phyloP scores from a whole-genome alignment of 1,139 yeast species.

The Arxiozyma bovina region DNA sequence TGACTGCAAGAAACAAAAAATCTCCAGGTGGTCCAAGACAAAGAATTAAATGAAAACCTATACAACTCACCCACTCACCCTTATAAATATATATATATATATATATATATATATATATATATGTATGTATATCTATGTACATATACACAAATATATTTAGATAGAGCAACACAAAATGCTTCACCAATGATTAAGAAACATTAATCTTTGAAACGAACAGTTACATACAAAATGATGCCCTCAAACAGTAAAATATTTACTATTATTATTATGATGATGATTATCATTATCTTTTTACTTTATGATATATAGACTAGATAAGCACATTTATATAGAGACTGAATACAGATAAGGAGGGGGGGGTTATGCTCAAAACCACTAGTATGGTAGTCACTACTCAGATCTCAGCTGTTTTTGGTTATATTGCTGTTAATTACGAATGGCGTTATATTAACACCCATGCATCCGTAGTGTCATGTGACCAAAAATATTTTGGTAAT shows the following conservation, averaged over 20 bases:
- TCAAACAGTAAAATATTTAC: too few species aligned
- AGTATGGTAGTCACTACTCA: too few species aligned
- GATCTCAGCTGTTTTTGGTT: background rate
- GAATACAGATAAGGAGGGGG: too few species aligned
- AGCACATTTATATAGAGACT: too few species aligned
- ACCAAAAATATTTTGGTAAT: background rate
- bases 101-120: background rate
- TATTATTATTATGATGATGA: too few species aligned
- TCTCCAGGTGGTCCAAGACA: conserved; percentile 86
- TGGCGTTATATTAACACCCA: background rate
- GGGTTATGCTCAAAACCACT: too few species aligned
- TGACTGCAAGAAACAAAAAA: conserved; percentile 67
- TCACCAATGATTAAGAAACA: too few species aligned
- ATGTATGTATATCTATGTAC: background rate
- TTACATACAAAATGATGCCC: too few species aligned
- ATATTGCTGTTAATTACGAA: too few species aligned
- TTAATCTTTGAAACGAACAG: too few species aligned
- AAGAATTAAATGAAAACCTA: conserved; percentile 36
- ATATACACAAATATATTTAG: background rate
- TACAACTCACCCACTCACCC: background rate
- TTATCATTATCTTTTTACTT: too few species aligned
- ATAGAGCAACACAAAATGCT: background rate
- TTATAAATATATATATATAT: background rate
- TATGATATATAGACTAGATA: too few species aligned
- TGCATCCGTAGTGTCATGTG: background rate